phyloP scores from a whole-genome alignment of 495 filamentous ascomycete species.

The Xylaria bambusicola region DNA sequence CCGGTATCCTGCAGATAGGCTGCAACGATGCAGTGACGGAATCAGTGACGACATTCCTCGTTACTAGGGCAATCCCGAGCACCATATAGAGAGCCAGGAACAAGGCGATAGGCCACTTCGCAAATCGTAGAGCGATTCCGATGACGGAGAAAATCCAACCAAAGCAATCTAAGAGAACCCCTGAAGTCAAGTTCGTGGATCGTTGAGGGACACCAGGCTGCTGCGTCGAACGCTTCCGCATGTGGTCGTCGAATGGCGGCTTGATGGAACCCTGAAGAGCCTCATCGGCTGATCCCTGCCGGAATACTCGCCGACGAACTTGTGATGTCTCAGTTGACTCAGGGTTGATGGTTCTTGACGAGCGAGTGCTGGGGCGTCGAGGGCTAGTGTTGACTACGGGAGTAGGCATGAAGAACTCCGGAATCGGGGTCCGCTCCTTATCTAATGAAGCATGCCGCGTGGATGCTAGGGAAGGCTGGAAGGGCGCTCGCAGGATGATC shows the following conservation, averaged over 20 bases:
- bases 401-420: conserved; percentile 47
- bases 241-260: background rate
- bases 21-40: conserved; percentile 54
- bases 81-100: conserved; percentile 54
- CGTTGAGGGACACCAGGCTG: conserved; percentile 22
- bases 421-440: conserved; percentile 37
- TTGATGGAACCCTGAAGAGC: background rate
- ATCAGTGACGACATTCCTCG: conserved; percentile 53
- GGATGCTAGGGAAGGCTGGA: conserved; percentile 45
- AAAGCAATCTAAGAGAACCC: conserved; percentile 32
- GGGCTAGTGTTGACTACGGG: conserved; percentile 31
- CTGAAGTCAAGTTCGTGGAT: conserved; percentile 28
- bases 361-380: conserved; percentile 27
- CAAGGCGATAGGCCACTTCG: conserved; percentile 58
- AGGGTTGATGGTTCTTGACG: conserved; percentile 25
- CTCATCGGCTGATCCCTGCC: conserved; percentile 8
- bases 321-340: conserved; percentile 19
- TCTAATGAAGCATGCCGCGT: conserved; percentile 38
- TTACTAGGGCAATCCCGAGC: conserved; percentile 49
- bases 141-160: conserved; percentile 54
- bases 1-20: conserved; percentile 66
- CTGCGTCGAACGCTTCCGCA: background rate
- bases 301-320: conserved; percentile 29
- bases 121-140: conserved; percentile 48
- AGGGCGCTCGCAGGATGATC: conserved; percentile 45